phyloP scores from a whole-genome alignment of 345 rosid species.

The Barbarea vulgaris region DNA sequence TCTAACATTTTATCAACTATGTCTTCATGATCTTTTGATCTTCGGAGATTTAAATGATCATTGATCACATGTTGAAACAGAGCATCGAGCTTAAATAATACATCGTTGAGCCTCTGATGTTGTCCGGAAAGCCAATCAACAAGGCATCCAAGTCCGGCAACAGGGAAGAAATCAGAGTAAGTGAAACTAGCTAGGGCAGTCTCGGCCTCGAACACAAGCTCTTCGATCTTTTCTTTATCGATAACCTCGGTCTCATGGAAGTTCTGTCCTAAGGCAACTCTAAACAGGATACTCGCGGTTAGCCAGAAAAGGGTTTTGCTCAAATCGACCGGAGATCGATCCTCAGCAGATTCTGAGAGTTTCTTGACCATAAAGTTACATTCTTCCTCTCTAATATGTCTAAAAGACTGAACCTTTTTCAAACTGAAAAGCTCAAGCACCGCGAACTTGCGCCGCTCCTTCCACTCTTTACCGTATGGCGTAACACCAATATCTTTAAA shows the following conservation, averaged over 20 bases:
- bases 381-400: constrained; percentile 46
- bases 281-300: constrained; percentile 38
- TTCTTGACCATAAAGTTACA: constrained; percentile 41
- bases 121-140: constrained; percentile 42
- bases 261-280: constrained; percentile 48
- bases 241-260: constrained; percentile 33
- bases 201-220: constrained; percentile 40
- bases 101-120: constrained; percentile 35
- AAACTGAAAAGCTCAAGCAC: constrained; percentile 45
- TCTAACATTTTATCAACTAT: constrained; percentile 41
- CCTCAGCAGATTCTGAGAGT: constrained; percentile 21
- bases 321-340: constrained; percentile 32
- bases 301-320: constrained; percentile 39
- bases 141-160: constrained; percentile 48
- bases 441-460: constrained; percentile 48
- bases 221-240: constrained; percentile 34
- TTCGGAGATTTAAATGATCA: constrained; percentile 42
- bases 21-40: constrained; percentile 7
- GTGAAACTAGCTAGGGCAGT: constrained; percentile 38
- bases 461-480: constrained; percentile 47
- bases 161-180: constrained; percentile 49
- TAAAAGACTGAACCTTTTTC: constrained; percentile 41
- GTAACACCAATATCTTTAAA: constrained; percentile 47
- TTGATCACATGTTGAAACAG: constrained; percentile 40
- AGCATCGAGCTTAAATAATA: too few relatives aligned